These are phyloP conservation scores for Pinguiococcus pyrenoidosus DNA, from an alignment of 108 stramenopile genomes.

Conservation along the genomic window DNA sequence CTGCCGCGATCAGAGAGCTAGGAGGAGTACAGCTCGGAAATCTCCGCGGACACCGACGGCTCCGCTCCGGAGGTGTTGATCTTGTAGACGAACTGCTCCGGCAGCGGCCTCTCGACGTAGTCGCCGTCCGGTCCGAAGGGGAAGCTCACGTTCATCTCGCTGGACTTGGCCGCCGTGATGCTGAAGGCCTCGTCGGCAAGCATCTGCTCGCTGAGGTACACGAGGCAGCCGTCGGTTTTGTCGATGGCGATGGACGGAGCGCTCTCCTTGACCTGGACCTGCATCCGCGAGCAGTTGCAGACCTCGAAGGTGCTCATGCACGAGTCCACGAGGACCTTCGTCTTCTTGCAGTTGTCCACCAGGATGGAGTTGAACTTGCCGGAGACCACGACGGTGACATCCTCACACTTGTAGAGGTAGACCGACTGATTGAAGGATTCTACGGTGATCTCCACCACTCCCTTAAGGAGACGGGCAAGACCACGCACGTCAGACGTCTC, in stretches of 20 bases:
- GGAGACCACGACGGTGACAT: slow-evolving; percentile 67
- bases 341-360: slow-evolving; percentile 67
- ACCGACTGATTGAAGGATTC: slow-evolving; percentile 28
- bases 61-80: slow-evolving; percentile 44
- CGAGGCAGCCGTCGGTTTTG: slow-evolving; percentile 82
- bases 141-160: slow-evolving; percentile 84
- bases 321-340: slow-evolving; percentile 60
- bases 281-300: slow-evolving; percentile 80
- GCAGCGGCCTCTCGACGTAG: slow-evolving; percentile 80
- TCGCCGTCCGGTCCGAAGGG: slow-evolving; percentile 67
- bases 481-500: no score
- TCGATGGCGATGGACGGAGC: slow-evolving; percentile 85
- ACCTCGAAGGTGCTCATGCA: slow-evolving; percentile 72
- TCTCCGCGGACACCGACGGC: slow-evolving; percentile 45
- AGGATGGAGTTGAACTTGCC: slow-evolving; percentile 84
- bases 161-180: slow-evolving; percentile 59
- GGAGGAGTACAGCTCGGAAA: slow-evolving; percentile 69
- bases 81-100: slow-evolving; percentile 84
- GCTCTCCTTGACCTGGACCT: slow-evolving; percentile 60
- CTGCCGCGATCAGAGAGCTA: no score
- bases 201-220: slow-evolving; percentile 64
- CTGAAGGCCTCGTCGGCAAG: slow-evolving; percentile 53
- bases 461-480: background rate
- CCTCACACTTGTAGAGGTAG: slow-evolving; percentile 70
- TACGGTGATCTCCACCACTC: background rate